These are phyloP conservation scores for Picocystis sp. DNA, from an alignment of 163 green algal species.

Conservation along the genomic window DNA sequence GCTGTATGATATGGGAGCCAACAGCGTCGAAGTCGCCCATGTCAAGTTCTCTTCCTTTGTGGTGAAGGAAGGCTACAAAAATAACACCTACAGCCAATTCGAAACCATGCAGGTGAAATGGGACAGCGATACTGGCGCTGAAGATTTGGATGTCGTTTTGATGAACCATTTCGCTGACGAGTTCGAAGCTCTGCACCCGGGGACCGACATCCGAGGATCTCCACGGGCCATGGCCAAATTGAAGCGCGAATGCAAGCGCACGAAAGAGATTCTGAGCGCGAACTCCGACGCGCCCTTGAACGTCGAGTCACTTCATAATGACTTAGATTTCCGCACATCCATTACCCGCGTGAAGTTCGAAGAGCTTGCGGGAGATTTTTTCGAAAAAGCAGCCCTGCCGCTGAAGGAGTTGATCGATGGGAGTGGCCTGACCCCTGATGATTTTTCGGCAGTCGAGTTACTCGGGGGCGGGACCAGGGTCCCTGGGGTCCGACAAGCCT, in stretches of 20 bases:
- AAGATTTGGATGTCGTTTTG: constrained; percentile 63
- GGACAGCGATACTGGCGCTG: constrained; percentile 48
- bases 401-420: constrained; percentile 51
- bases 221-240: constrained; percentile 72
- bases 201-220: constrained; percentile 14
- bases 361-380: constrained; percentile 52
- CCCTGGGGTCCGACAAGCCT: constrained; percentile 31
- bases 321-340: constrained; percentile 64
- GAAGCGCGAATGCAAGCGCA: constrained; percentile 61
- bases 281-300: constrained; percentile 48
- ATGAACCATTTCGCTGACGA: constrained; percentile 66
- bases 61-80: constrained; percentile 26
- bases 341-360: constrained; percentile 75
- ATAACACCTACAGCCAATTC: constrained; percentile 48
- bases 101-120: constrained; percentile 79
- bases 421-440: constrained; percentile 41
- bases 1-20: constrained; percentile 69
- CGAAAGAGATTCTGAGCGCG: constrained; percentile 83
- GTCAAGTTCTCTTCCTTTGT: constrained; percentile 9
- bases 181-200: constrained; percentile 47
- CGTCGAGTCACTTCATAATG: constrained; percentile 78
- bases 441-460: constrained; percentile 76
- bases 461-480: constrained; percentile 76
- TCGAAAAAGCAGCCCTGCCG: constrained; percentile 31
- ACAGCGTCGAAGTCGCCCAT: constrained; percentile 41